Percentiles rank a stretch among this genome's conserved stretches.
Evolutionary conservation across 164 flowering plant species (phyloP).

Genomic region (Stephania japonica): DNA sequence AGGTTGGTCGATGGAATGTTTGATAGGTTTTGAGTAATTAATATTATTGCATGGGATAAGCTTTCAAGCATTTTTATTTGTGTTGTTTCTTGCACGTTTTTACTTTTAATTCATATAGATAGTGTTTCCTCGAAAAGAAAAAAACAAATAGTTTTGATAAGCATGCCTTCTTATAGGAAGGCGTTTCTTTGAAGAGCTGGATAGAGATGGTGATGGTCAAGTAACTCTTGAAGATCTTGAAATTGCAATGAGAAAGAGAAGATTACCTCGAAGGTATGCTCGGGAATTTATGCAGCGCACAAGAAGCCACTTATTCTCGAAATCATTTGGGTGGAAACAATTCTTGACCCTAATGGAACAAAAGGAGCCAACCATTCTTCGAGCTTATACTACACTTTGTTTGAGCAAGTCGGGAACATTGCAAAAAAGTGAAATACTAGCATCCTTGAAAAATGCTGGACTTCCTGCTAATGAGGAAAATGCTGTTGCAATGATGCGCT

Average conservation of each 20-base stretch:
- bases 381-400: slow-evolving; percentile 94
- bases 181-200: slow-evolving; percentile 93
- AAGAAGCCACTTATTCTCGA: slow-evolving; percentile 76
- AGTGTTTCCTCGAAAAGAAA: no score
- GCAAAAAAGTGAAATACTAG: slow-evolving; percentile 82
- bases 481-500: slow-evolving; percentile 97
- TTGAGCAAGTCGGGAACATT: slow-evolving; percentile 94
- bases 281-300: slow-evolving; percentile 79
- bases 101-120: no score
- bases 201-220: slow-evolving; percentile 97
- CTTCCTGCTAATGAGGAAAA: slow-evolving; percentile 95
- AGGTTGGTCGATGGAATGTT: no score
- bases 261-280: slow-evolving; percentile 86
- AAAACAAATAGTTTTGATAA: no score
- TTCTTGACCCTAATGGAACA: slow-evolving; percentile 93
- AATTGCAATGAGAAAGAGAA: slow-evolving; percentile 82
- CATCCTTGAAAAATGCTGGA: slow-evolving; percentile 82
- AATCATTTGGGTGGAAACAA: slow-evolving; percentile 97
- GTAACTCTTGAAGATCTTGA: slow-evolving; percentile 93
- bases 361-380: slow-evolving; percentile 91
- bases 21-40: no score
- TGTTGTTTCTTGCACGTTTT: no score
- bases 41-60: no score
- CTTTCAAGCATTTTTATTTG: no score
- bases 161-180: slow-evolving; percentile 48